Evolutionary conservation across 176 grass and related monocot genomes (phyloP).

Genomic region (Thalia dealbata): DNA sequence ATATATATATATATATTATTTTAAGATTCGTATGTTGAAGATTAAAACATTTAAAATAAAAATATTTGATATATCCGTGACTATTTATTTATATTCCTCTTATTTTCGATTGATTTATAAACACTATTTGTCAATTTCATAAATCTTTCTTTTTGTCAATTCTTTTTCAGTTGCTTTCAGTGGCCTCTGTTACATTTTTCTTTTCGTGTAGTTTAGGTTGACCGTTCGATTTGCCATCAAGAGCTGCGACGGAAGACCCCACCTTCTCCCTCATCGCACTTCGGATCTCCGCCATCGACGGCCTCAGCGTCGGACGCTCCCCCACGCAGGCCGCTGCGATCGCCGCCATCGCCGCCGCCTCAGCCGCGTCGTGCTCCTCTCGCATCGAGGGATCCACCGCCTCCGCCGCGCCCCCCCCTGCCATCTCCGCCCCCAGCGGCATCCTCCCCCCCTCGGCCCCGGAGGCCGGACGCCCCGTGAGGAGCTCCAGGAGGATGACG

Average conservation of each 20-base stretch:
- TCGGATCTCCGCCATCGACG: slow-evolving; percentile 68
- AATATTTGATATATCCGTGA: too few relatives aligned
- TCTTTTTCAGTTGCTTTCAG: too few relatives aligned
- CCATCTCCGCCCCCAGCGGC: slow-evolving; percentile 33
- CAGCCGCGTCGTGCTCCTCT: slow-evolving; percentile 19
- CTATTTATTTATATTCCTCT: too few relatives aligned
- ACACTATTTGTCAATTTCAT: too few relatives aligned
- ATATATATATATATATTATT: too few relatives aligned
- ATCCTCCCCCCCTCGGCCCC: slow-evolving; percentile 21
- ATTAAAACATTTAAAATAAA: too few relatives aligned
- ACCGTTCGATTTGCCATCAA: slow-evolving; percentile 19
- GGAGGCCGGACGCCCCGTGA: slow-evolving; percentile 53
- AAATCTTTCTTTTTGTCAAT: too few relatives aligned
- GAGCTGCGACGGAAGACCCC: slow-evolving; percentile 10
- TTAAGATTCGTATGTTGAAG: too few relatives aligned
- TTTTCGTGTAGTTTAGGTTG: background rate
- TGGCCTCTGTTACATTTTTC: too few relatives aligned
- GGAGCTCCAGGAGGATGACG: slow-evolving; percentile 51
- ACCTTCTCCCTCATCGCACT: slow-evolving; percentile 40
- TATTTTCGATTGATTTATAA: too few relatives aligned
- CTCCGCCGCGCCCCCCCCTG: slow-evolving; percentile 12
- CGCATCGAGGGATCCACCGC: slow-evolving; percentile 43
- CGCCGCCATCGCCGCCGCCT: slow-evolving; percentile 33
- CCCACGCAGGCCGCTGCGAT: slow-evolving; percentile 45
- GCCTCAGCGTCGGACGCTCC: slow-evolving; percentile 47